Percentiles rank a stretch among this genome's conserved stretches.
These are phyloP conservation scores for Scedosporium aurantiacum DNA, from an alignment of 2,329 filamentous ascomycete species.

Conservation along the genomic window DNA sequence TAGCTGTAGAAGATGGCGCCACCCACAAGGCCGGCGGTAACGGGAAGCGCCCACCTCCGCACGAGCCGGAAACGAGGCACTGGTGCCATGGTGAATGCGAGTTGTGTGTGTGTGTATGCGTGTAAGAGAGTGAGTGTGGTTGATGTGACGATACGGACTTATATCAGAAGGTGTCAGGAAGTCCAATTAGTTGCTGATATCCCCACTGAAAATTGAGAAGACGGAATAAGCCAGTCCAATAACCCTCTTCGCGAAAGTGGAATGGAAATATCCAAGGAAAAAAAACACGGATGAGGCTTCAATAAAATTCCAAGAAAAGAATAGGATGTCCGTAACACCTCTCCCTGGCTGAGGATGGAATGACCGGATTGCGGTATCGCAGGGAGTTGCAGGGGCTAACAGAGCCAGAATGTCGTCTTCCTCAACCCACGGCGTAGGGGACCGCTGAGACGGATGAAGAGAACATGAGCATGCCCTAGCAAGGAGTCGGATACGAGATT, in stretches of 20 bases:
- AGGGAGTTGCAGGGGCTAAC: too few relatives aligned
- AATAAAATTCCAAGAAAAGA: too few relatives aligned
- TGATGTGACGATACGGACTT: neutral
- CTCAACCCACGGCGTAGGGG: too few relatives aligned
- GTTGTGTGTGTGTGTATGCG: neutral
- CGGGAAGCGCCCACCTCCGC: conserved; percentile 2
- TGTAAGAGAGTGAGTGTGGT: neutral
- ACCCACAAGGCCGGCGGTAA: conserved; percentile 19
- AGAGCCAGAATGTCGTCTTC: too few relatives aligned
- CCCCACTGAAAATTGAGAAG: neutral
- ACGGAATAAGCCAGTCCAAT: neutral
- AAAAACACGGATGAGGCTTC: too few relatives aligned
- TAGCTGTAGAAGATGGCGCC: conserved; percentile 42
- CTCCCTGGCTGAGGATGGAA: too few relatives aligned
- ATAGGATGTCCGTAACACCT: too few relatives aligned
- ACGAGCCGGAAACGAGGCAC: neutral
- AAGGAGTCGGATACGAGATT: neutral
- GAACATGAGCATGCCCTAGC: too few relatives aligned
- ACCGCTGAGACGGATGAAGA: too few relatives aligned
- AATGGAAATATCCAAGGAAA: too few relatives aligned
- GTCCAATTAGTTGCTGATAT: neutral
- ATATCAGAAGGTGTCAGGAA: neutral
- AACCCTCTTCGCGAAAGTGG: neutral
- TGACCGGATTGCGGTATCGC: too few relatives aligned
- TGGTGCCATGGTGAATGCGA: neutral